Conservation (phyloP, 305 asterid genomes). For the Stenogyne calaminthoides region DNA sequence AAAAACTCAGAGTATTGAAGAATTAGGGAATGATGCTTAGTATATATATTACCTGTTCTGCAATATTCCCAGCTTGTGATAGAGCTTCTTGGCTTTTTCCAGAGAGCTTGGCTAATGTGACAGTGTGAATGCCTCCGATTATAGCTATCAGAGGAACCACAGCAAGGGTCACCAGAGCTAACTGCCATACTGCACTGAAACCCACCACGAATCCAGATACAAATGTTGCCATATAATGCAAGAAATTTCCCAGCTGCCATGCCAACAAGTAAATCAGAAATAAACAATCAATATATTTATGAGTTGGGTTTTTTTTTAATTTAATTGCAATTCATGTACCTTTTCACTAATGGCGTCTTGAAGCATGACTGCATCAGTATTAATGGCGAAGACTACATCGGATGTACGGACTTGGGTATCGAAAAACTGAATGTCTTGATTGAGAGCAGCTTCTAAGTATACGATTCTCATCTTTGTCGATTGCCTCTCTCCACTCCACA, state of each 20-base stretch:
- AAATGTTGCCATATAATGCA: slow-evolving; percentile 90
- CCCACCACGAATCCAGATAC: slow-evolving; percentile 91
- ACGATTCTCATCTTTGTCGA: slow-evolving; percentile 85
- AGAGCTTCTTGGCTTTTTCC: slow-evolving; percentile 78
- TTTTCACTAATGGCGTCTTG: slow-evolving; percentile 97
- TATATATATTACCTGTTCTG: slow-evolving; percentile 59
- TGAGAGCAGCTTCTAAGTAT: slow-evolving; percentile 76
- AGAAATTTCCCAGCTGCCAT: slow-evolving; percentile 85
- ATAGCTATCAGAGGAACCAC: slow-evolving; percentile 89
- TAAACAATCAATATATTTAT: background rate
- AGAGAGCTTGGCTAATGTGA: slow-evolving; percentile 69
- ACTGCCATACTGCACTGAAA: slow-evolving; percentile 85
- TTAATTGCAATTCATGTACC: slow-evolving; percentile 30
- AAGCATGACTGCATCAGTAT: slow-evolving; percentile 82
- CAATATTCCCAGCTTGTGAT: slow-evolving; percentile 83
- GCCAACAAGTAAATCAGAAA: background rate
- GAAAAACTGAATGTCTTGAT: slow-evolving; percentile 80
- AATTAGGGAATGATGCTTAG: too few species aligned
- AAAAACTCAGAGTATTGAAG: too few species aligned
- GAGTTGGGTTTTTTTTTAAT: background rate
- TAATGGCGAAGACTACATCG: slow-evolving; percentile 86
- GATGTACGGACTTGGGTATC: slow-evolving; percentile 88
- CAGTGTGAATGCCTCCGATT: slow-evolving; percentile 71
- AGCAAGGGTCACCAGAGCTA: slow-evolving; percentile 81
- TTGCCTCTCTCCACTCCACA: slow-evolving; percentile 97